Evolutionary conservation across 768 basidiomycete species (phyloP), one percentile per base, ranked within the genome.

Genomic region (Mycena polygramma): DNA sequence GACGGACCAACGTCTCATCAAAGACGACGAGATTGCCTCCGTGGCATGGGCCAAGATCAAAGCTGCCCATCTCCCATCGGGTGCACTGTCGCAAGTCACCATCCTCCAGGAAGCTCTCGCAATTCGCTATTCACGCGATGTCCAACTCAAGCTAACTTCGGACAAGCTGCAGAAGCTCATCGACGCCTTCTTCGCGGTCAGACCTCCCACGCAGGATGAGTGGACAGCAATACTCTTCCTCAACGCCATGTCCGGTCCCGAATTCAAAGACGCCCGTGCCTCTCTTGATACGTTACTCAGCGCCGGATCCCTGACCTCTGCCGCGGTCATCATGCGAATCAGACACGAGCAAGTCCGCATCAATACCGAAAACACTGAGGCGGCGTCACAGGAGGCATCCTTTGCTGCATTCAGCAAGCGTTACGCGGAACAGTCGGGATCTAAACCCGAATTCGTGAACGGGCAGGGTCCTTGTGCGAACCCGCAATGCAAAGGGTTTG

Each of bases 281-380:
- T 65, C 63, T 6, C 63, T 65, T 19, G 54, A 65, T 36, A 65
- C 63, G 2, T 22, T 65, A 0, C 54, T 65, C 35, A 65, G 63
- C 20, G 54, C 63, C 17, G 63, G 63, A 1, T 8, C 30, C 20
- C 22, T 65, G 13, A 48, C 63, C 3, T 65, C 63, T 4, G 63
- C 63, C 5, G 43, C 63, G 7, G 55, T 65, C 19, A 22, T 22
- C 22, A 46, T 57, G 3, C 14, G 64, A 8, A 66, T 66, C 55
- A 66, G 51, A 24, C 64, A 66, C 35, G 64, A 66, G 11, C 64
- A 66, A 52, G 24, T 57, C 0, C 64, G 55, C 37, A 66, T 66
- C 22, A n/a, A 66, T 10, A 43, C 15, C 7, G 55, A 66, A 22
- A 66, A 51, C n/a, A 24, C 64, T 8, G 55, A 66, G 14, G 30